phyloP scores from a whole-genome alignment of 1,284 basidiomycete species.

The Leccinum fallax region DNA sequence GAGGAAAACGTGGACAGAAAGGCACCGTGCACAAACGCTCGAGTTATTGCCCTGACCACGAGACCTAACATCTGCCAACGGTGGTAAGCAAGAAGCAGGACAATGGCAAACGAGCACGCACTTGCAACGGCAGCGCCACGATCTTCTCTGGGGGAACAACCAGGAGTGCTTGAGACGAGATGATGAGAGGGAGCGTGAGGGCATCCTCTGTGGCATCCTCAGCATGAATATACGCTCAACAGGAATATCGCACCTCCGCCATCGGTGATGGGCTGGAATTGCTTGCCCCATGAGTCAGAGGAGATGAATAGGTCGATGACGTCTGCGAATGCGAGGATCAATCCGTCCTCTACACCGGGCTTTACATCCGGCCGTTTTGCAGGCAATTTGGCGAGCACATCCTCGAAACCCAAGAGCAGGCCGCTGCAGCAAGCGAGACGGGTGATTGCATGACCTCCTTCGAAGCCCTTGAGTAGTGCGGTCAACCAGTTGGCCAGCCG shows the following conservation, averaged over 20 bases:
- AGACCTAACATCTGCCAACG: slow-evolving; percentile 42
- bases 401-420: slow-evolving; percentile 63
- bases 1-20: slow-evolving; percentile 47
- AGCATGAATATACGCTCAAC: slow-evolving; percentile 9
- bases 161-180: slow-evolving; percentile 59
- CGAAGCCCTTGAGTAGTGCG: slow-evolving; percentile 61
- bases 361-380: slow-evolving; percentile 32
- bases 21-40: slow-evolving; percentile 52
- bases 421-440: slow-evolving; percentile 63
- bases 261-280: slow-evolving; percentile 56
- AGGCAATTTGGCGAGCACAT: slow-evolving; percentile 39
- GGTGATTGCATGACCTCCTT: slow-evolving; percentile 61
- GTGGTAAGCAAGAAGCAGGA: slow-evolving; percentile 13
- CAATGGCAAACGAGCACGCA: slow-evolving; percentile 24
- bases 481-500: slow-evolving; percentile 54
- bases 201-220: slow-evolving; percentile 31
- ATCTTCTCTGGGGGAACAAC: slow-evolving; percentile 54
- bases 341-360: slow-evolving; percentile 58
- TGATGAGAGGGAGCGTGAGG: slow-evolving; percentile 44
- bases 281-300: slow-evolving; percentile 60
- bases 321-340: slow-evolving; percentile 69
- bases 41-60: slow-evolving; percentile 51
- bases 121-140: slow-evolving; percentile 56
- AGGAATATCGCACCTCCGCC: slow-evolving; percentile 35
- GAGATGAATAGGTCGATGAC: slow-evolving; percentile 60